phyloP scores from a whole-genome alignment of 768 basidiomycete genomes.

The Trametes cinnabarina region DNA sequence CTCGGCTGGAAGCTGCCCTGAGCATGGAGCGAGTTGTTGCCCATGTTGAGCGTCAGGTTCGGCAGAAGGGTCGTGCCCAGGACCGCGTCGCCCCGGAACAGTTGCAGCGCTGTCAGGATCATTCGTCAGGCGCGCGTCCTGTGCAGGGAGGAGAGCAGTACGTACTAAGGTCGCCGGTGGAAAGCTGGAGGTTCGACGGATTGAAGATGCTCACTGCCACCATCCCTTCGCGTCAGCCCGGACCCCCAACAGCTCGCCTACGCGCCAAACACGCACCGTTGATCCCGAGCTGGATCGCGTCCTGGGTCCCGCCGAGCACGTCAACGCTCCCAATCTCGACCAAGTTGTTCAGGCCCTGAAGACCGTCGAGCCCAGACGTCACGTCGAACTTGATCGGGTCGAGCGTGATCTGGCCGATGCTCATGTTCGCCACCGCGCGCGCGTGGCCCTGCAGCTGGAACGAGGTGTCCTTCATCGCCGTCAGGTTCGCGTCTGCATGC shows the following conservation, averaged over 20 bases:
- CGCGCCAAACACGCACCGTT: conserved; percentile 38
- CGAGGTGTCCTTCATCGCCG: conserved; percentile 42
- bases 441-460: conserved; percentile 63
- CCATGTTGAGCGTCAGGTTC: conserved; percentile 55
- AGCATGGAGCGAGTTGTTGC: conserved; percentile 55
- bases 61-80: conserved; percentile 65
- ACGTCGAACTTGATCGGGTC: conserved; percentile 73
- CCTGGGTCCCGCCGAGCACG: conserved; percentile 59
- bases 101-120: conserved; percentile 46
- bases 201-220: conserved; percentile 58
- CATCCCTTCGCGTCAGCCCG: background rate
- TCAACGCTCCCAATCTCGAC: conserved; percentile 60
- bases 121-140: background rate
- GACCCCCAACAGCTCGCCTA: background rate
- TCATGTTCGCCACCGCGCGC: conserved; percentile 56
- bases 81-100: conserved; percentile 47
- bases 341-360: conserved; percentile 57
- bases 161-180: conserved; percentile 63
- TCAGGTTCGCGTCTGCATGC: conserved; percentile 45
- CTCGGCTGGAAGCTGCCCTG: conserved; percentile 59
- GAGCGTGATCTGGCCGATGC: conserved; percentile 65
- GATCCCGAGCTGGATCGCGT: conserved; percentile 59
- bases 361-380: conserved; percentile 54
- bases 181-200: conserved; percentile 63
- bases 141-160: conserved; percentile 1